These are phyloP conservation scores for Tillandsia fasciculata DNA, from an alignment of 176 grass and related monocot genomes.

Conservation along the genomic window DNA sequence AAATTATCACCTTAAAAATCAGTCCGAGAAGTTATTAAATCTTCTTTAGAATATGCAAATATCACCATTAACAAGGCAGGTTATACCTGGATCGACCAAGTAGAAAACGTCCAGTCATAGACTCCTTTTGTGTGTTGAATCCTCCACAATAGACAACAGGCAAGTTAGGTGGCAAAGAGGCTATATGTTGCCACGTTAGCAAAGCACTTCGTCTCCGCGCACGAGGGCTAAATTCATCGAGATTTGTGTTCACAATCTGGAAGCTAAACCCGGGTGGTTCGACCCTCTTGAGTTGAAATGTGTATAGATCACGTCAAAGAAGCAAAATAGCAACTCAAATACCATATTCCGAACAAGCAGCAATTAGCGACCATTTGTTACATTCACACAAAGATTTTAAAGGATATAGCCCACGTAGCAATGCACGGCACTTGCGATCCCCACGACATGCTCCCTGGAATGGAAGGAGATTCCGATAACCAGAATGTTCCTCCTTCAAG, in stretches of 20 bases:
- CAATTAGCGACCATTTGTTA: background rate
- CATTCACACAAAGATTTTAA: slow-evolving; percentile 2
- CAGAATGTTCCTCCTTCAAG: slow-evolving; percentile 98
- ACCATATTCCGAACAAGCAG: background rate
- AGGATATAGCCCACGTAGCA: slow-evolving; percentile 99
- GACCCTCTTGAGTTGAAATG: slow-evolving; percentile 91
- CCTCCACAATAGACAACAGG: slow-evolving; percentile 93
- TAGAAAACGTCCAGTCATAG: slow-evolving; percentile 95
- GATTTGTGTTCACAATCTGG: slow-evolving; percentile 96
- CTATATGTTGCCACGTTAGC: slow-evolving; percentile 99
- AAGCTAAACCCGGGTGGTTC: slow-evolving; percentile 97
- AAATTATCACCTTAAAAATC: background rate
- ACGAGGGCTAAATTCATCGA: slow-evolving; percentile 81
- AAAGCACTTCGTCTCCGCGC: slow-evolving; percentile 89
- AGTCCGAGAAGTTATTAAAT: background rate
- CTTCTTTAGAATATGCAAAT: background rate
- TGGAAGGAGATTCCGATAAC: slow-evolving; percentile 92
- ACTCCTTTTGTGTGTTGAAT: slow-evolving; percentile 96
- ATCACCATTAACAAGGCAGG: background rate
- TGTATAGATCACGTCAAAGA: slow-evolving; percentile 86
- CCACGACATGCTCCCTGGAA: slow-evolving; percentile 94
- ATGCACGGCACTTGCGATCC: slow-evolving; percentile 72
- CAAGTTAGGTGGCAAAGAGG: slow-evolving; percentile 82
- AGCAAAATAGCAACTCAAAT: slow-evolving; percentile 26
- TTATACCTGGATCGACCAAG: slow-evolving; percentile 92